Conservation (phyloP, 2,329 filamentous ascomycete species). For the Alternaria hordeiaustralica region DNA sequence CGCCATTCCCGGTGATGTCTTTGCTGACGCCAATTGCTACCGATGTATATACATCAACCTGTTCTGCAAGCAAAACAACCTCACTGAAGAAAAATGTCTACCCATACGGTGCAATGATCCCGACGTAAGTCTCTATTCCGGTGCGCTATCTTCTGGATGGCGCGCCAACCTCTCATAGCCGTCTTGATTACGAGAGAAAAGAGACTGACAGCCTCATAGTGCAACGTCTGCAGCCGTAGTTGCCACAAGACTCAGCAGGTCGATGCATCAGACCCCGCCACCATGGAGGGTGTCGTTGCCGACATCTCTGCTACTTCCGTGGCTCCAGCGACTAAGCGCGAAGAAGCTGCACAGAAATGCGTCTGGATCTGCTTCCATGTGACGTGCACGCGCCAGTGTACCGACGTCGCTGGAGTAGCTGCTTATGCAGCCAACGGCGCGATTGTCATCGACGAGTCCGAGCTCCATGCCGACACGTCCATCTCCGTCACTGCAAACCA, state of each 20-base stretch:
- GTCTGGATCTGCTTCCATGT: slow-evolving; percentile 1
- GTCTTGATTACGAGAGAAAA: neutral
- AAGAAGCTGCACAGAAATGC: neutral
- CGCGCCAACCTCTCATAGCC: neutral
- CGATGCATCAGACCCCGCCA: neutral
- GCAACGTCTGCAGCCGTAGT: neutral
- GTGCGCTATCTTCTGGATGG: neutral
- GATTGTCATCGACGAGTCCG: slow-evolving; percentile 5
- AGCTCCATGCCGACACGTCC: neutral
- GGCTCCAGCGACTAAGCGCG: neutral
- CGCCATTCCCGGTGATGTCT: neutral
- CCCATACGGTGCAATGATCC: neutral
- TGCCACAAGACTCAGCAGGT: neutral
- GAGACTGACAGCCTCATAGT: slow-evolving; percentile 1
- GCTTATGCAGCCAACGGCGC: neutral
- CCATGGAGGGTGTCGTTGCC: neutral
- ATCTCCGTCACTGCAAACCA: neutral
- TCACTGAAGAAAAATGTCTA: neutral
- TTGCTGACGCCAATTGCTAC: neutral
- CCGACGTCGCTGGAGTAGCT: neutral
- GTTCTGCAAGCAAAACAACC: neutral
- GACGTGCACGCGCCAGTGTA: neutral
- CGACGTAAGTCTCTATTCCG: neutral
- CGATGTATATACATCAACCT: neutral
- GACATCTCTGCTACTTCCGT: neutral